A percentile compares a stretch with the other conserved stretches of the same genome.
Conservation (phyloP, 441 rosid species). For the Syzygium syzygioides region DNA sequence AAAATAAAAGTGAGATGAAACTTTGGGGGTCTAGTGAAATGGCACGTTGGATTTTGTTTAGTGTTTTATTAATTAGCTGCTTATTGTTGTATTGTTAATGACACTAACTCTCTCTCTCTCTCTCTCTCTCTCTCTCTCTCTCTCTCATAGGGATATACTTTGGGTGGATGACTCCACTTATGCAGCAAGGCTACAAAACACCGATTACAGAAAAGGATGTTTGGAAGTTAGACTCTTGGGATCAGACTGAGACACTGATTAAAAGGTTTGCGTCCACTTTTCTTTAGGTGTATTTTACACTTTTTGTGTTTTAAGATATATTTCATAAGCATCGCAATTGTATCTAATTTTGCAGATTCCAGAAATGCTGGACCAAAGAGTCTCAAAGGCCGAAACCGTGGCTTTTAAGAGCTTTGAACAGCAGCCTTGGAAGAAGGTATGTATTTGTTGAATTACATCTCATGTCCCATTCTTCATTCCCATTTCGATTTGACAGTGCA, state of each 20-base stretch:
- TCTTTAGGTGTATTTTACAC: neutral
- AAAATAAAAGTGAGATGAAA: neutral
- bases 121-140: slow-evolving; percentile 6
- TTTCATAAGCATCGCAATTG: neutral
- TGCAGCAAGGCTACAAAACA: slow-evolving; percentile 83
- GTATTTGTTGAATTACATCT: neutral
- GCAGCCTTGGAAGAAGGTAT: slow-evolving; percentile 11
- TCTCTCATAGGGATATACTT: slow-evolving; percentile 48
- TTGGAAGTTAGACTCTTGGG: slow-evolving; percentile 96
- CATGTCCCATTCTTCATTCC: neutral
- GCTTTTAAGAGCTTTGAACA: slow-evolving; percentile 16
- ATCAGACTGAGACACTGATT: slow-evolving; percentile 71
- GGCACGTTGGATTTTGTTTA: neutral
- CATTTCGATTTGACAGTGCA: neutral
- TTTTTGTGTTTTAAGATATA: neutral
- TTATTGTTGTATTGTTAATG: neutral
- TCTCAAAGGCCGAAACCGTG: slow-evolving; percentile 1
- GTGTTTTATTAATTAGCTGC: neutral
- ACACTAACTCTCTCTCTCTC: slow-evolving; percentile 7
- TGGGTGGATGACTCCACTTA: slow-evolving; percentile 89
- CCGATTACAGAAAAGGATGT: slow-evolving; percentile 95
- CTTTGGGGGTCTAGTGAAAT: neutral
- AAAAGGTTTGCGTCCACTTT: slow-evolving; percentile 34
- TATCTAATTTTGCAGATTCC: slow-evolving; percentile 3
- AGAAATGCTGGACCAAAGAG: slow-evolving; percentile 3